These are phyloP conservation scores for Carpinus viminea DNA, from an alignment of 306 rosid species.

Conservation along the genomic window DNA sequence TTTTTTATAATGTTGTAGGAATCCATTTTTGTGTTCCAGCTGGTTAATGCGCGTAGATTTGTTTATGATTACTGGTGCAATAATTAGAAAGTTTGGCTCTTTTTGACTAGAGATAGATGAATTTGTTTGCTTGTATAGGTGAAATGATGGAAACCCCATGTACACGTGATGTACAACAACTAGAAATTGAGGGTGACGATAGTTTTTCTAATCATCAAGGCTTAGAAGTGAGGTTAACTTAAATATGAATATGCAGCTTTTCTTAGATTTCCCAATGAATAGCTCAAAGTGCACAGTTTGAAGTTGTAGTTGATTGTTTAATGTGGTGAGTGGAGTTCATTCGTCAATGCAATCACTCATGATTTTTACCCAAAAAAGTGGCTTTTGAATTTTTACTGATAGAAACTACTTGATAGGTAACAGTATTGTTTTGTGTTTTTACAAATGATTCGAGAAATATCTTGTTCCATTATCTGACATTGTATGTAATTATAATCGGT, in stretches of 20 bases:
- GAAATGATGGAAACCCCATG: neutral
- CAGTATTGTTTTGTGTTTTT: neutral
- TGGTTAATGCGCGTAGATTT: neutral
- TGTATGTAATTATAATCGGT: neutral
- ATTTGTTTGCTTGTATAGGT: neutral
- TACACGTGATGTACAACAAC: no score
- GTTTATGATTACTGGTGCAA: neutral
- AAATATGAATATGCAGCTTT: no score
- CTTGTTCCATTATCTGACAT: neutral
- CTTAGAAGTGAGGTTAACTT: no score
- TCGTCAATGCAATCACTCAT: neutral
- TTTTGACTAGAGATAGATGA: neutral
- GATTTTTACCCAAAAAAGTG: neutral
- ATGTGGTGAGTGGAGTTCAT: neutral
- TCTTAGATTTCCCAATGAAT: neutral
- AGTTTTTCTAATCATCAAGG: no score
- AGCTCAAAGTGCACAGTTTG: neutral
- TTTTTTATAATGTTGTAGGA: neutral
- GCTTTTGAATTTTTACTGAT: neutral
- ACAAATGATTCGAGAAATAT: conserved; percentile 8
- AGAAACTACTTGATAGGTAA: neutral
- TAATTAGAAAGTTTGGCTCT: neutral
- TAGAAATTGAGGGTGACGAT: no score
- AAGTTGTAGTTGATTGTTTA: neutral
- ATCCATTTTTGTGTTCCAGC: neutral